Percentiles rank a stretch among this genome's conserved stretches.
Conservation (phyloP, 495 filamentous ascomycete genomes). For the Clavariopsis aquatica region DNA sequence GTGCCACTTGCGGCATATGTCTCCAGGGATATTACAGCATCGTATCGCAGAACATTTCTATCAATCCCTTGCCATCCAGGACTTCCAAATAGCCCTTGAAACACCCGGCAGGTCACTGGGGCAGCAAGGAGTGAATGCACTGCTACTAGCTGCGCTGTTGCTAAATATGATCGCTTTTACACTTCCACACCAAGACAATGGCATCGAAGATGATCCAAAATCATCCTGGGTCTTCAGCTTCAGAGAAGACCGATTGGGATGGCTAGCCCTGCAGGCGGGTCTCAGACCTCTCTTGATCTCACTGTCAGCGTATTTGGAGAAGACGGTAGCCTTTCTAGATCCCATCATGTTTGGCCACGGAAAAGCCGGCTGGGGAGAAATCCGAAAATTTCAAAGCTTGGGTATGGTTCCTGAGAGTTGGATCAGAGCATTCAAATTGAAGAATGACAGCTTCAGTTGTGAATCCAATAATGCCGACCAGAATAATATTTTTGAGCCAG, state of each 20-base stretch:
- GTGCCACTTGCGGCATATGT: slow-evolving; percentile 16
- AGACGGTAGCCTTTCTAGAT: slow-evolving; percentile 3
- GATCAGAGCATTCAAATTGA: slow-evolving; percentile 11
- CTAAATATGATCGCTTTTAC: slow-evolving; percentile 16
- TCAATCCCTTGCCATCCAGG: slow-evolving; percentile 5
- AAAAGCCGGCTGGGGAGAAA: not conserved
- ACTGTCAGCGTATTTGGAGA: not conserved
- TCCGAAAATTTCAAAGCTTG: not conserved
- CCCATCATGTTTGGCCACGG: slow-evolving; percentile 3
- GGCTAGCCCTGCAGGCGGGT: slow-evolving; percentile 17
- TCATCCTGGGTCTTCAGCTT: slow-evolving; percentile 17
- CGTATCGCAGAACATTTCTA: slow-evolving; percentile 14
- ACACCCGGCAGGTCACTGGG: not conserved
- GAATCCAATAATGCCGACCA: not conserved
- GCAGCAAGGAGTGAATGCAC: not conserved
- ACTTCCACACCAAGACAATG: not conserved
- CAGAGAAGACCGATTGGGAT: slow-evolving; percentile 1
- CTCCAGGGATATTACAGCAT: slow-evolving; percentile 10
- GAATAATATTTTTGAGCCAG: slow-evolving; percentile 4
- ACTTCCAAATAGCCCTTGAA: slow-evolving; percentile 4
- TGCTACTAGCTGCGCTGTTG: slow-evolving; percentile 2
- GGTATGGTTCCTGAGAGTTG: not conserved
- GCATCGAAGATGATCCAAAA: not conserved
- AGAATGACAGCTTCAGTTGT: not conserved
- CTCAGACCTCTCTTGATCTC: slow-evolving; percentile 9